Evolutionary conservation across 305 asterid genomes (phyloP), one percentile per base, ranked within the genome.

Genomic region (Fraxinus latifolia): DNA sequence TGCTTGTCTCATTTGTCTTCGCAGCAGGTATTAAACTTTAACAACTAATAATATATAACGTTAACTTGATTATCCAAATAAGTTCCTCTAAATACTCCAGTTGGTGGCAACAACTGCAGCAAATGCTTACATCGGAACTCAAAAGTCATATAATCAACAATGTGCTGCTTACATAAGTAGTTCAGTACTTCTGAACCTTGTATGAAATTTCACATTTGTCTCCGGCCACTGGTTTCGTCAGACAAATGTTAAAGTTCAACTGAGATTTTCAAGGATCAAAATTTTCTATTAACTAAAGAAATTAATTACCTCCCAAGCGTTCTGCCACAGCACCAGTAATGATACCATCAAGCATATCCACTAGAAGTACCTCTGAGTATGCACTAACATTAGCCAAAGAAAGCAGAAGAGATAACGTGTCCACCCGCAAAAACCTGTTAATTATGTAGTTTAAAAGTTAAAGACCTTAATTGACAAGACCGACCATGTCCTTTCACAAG

Each of bases 311-410:
- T 94, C 98, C 99, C 87, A 95, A 83, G 70, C 99, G 96, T 88
- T 95, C 99, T 2, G 97, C 97, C 58, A 93, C 94, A 42, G 97
- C 90, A 80, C 97, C 98, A 29, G 95, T 91, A 71, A 95, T 76
- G 62, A 95, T 27, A 74, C 99, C 99, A 81, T 93, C 94, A 25
- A 95, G 86, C 94, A 85, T 92, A 87, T 95, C 99, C 88, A 95
- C 93, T 32, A 92, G 91, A 87, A 95, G 94, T 78, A 95, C 97
- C 85, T 94, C 89, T 0, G 97, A 91, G 71, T 91, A 86, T 42
- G 98, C 90, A 34, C 95, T 90, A 76, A 93, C 90, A 85, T 94
- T 95, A 77, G 97, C 97, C 85, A 95, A 72, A 53, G 96, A 94
- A 79, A 94, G 98, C 77, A 95, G 85, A 88, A 95, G 89, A 75